Conservation (phyloP, 805 yeast genomes). For the Zygosaccharomyces bailii region DNA sequence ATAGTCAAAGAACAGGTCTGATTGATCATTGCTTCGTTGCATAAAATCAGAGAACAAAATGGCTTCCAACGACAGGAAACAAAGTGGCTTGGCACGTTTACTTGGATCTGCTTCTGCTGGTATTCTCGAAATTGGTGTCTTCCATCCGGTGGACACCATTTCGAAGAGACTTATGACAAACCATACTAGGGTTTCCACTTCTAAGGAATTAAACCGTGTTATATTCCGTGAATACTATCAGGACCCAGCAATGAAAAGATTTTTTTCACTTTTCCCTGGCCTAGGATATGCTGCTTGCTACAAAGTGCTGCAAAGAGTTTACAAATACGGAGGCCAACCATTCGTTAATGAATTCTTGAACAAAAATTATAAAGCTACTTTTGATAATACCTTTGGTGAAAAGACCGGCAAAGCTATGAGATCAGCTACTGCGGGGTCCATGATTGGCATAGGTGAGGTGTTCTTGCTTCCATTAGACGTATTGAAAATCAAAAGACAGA, state of each 20-base stretch:
- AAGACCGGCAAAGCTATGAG: constrained; percentile 96
- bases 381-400: constrained; percentile 77
- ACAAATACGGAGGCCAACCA: constrained; percentile 99
- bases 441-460: constrained; percentile 97
- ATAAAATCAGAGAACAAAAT: constrained; percentile 1
- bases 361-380: constrained; percentile 63
- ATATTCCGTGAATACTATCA: constrained; percentile 80
- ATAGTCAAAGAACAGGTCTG: neutral
- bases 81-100: constrained; percentile 85
- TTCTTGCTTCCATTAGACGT: constrained; percentile 94
- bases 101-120: constrained; percentile 98
- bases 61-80: constrained; percentile 58
- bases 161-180: constrained; percentile 93
- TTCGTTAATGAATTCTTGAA: constrained; percentile 91
- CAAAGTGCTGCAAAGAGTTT: constrained; percentile 93
- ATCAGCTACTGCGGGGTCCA: constrained; percentile 96
- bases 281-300: constrained; percentile 97
- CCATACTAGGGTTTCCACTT: constrained; percentile 60
- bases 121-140: constrained; percentile 90
- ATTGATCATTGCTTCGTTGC: constrained; percentile 9
- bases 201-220: constrained; percentile 72
- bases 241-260: constrained; percentile 64
- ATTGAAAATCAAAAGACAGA: constrained; percentile 96
- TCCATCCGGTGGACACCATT: constrained; percentile 98
- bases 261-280: constrained; percentile 91